These are phyloP conservation scores for Termitomyces sp. DNA, from an alignment of 768 basidiomycete genomes.

Conservation along the genomic window DNA sequence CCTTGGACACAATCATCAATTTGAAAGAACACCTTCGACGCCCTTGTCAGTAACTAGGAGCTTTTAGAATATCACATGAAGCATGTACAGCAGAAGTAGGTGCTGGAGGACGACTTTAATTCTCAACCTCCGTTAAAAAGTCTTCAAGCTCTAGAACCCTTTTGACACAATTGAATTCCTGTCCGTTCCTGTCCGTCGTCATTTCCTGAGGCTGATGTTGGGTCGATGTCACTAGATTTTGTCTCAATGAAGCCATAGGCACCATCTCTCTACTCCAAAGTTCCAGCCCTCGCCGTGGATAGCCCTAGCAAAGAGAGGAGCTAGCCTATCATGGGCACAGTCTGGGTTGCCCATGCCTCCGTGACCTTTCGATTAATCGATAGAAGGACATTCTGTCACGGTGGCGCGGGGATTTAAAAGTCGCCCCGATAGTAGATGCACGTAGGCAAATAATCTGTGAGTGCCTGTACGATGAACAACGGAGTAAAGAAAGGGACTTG, in stretches of 20 bases:
- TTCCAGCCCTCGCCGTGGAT: conserved; percentile 13
- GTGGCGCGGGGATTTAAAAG: too few species aligned
- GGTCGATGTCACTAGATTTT: background rate
- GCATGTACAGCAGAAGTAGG: conserved; percentile 11
- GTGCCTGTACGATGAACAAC: conserved; percentile 17
- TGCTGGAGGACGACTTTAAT: conserved; percentile 16
- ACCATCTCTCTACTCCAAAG: conserved; percentile 6
- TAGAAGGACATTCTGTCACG: conserved; percentile 13
- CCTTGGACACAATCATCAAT: background rate
- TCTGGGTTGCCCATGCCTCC: conserved; percentile 3
- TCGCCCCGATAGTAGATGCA: background rate
- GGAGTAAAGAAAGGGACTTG: conserved; percentile 23
- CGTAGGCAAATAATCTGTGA: conserved; percentile 10
- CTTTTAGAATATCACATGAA: conserved; percentile 10
- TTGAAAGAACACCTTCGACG: background rate
- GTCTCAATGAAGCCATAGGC: background rate
- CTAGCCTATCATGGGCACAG: conserved; percentile 12
- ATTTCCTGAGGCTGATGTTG: background rate
- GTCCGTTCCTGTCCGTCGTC: background rate
- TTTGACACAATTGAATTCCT: background rate
- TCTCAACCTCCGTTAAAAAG: conserved; percentile 19
- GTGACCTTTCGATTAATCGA: conserved; percentile 4
- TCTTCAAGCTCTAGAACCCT: conserved; percentile 6
- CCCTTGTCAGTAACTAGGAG: background rate
- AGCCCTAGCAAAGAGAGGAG: background rate